These are phyloP conservation scores for Leccinellum luteum DNA, from an alignment of 768 basidiomycete genomes.

Conservation along the genomic window DNA sequence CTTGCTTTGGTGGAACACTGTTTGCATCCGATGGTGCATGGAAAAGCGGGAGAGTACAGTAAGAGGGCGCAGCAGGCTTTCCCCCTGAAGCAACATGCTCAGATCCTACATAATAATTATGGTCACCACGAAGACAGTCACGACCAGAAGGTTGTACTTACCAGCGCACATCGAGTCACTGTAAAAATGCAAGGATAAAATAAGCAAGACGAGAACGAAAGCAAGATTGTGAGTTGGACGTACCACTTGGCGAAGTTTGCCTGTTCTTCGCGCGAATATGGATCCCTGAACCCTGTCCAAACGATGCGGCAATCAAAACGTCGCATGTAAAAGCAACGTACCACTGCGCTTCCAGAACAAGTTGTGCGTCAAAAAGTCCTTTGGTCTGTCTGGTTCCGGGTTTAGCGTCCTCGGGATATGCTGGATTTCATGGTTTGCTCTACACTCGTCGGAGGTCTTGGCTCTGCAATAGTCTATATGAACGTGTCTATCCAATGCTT, in stretches of 20 bases:
- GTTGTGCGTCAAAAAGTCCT: slow-evolving; percentile 56
- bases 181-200: neutral
- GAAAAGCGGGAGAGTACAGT: slow-evolving; percentile 54
- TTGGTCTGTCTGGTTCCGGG: slow-evolving; percentile 45
- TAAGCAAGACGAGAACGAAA: neutral
- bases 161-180: slow-evolving; percentile 56
- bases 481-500: slow-evolving; percentile 48
- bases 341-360: slow-evolving; percentile 58
- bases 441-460: slow-evolving; percentile 33
- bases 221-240: slow-evolving; percentile 5
- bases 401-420: slow-evolving; percentile 41
- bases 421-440: slow-evolving; percentile 39
- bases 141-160: slow-evolving; percentile 7
- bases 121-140: neutral
- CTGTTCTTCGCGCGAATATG: slow-evolving; percentile 57
- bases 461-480: slow-evolving; percentile 57
- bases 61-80: slow-evolving; percentile 45
- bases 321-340: slow-evolving; percentile 14
- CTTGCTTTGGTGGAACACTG: slow-evolving; percentile 25
- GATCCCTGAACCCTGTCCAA: slow-evolving; percentile 56
- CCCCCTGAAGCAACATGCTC: slow-evolving; percentile 44
- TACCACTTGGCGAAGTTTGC: slow-evolving; percentile 52
- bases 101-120: slow-evolving; percentile 33
- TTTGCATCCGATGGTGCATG: slow-evolving; percentile 36
- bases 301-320: neutral